A percentile compares a stretch with the other conserved stretches of the same genome.
Conservation (phyloP, 1,284 basidiomycete species). For the Amylostereum chailletii region DNA sequence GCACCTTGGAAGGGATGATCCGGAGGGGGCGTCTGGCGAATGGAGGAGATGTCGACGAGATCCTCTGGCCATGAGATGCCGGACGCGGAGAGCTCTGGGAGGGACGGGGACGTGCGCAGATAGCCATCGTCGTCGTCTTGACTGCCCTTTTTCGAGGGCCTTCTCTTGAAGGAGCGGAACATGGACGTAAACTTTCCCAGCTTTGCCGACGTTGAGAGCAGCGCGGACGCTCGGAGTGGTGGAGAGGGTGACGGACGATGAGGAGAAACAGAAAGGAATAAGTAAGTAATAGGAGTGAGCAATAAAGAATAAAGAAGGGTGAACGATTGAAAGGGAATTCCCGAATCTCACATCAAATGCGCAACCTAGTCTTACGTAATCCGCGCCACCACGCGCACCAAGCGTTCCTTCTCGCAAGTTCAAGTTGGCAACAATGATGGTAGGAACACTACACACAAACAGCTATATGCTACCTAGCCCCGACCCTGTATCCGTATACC, state of each 20-base stretch:
- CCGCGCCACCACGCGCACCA: background rate
- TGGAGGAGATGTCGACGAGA: slow-evolving; percentile 59
- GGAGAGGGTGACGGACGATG: background rate
- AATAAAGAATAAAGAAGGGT: slow-evolving; percentile 9
- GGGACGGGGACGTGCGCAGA: slow-evolving; percentile 58
- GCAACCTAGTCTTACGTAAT: background rate
- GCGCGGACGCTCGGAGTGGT: background rate
- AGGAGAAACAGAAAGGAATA: slow-evolving; percentile 10
- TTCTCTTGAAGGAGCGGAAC: slow-evolving; percentile 69
- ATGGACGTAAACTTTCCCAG: slow-evolving; percentile 26
- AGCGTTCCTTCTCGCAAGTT: background rate
- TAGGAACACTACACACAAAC: background rate
- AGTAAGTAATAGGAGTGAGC: slow-evolving; percentile 6
- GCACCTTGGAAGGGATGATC: slow-evolving; percentile 45
- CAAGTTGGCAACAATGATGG: background rate
- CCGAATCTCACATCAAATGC: background rate
- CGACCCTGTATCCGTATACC: background rate
- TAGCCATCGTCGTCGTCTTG: slow-evolving; percentile 27
- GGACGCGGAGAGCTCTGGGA: slow-evolving; percentile 63
- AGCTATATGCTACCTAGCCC: background rate
- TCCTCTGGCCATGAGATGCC: slow-evolving; percentile 75
- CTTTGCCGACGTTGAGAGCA: background rate
- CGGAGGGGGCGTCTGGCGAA: slow-evolving; percentile 37
- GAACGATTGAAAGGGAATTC: slow-evolving; percentile 15
- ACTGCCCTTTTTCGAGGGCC: slow-evolving; percentile 30